Evolutionary conservation across 441 rosid species (phyloP).

Genomic region (Biscutella auriculata): DNA sequence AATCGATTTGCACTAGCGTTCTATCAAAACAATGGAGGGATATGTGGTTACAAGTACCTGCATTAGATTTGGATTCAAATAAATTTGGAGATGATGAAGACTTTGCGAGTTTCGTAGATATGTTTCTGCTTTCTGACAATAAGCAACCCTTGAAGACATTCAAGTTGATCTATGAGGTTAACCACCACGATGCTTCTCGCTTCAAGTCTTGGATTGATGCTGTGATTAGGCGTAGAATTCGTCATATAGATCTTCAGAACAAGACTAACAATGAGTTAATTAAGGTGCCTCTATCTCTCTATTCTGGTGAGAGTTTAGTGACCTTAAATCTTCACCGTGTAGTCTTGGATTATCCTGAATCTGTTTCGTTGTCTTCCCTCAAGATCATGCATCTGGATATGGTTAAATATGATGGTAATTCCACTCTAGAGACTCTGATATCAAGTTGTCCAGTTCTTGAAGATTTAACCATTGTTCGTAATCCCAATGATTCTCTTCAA

Average conservation of each 20-base stretch:
- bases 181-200: too few relatives aligned
- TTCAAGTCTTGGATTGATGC: too few relatives aligned
- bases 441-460: constrained; percentile 6
- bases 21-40: neutral
- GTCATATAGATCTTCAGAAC: too few relatives aligned
- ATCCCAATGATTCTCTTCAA: neutral
- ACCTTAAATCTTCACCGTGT: neutral
- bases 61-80: neutral
- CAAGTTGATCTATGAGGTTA: neutral
- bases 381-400: neutral
- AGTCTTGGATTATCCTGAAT: neutral
- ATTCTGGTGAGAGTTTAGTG: neutral
- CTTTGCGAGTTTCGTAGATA: neutral
- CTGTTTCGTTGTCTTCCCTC: constrained; percentile 7
- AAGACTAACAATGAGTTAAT: too few relatives aligned
- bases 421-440: constrained; percentile 1
- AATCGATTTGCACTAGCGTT: neutral
- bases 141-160: neutral
- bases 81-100: neutral
- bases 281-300: too few relatives aligned
- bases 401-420: neutral
- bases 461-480: constrained; percentile 2
- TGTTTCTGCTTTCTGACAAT: neutral
- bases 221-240: too few relatives aligned
- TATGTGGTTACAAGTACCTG: neutral